Evolutionary conservation across 106 monocot genomes (phyloP), one percentile per base, ranked within the genome.

Genomic region (Posidonia australis): DNA sequence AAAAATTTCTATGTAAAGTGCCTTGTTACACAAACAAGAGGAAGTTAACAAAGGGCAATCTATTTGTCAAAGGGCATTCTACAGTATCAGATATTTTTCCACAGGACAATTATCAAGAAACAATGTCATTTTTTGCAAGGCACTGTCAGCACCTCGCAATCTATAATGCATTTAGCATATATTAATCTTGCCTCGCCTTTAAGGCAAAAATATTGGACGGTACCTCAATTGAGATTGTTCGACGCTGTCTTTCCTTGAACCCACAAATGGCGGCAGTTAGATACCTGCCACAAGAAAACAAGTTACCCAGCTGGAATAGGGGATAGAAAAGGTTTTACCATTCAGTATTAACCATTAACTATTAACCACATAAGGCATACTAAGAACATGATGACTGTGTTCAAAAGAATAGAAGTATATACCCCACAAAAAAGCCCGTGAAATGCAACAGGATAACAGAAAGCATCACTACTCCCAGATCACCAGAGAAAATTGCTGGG

Each of bases 201-300:
- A 36, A 36, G 7, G 36, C 36, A 36, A 36, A 7, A n/a, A 3
- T 12, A 57, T 5, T 57, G 19, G 2, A 56, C 51, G 36, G 36
- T 81, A 81, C 88, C 88, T 84, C 84, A 60, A 88, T 84, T 11
- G 88, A 82, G 47, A 88, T 88, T 68, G 88, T 84, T 9, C 88
- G 66, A 26, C 84, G 67, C 58, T 88, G 81, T 59, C 62, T 73
- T 77, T 84, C 84, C 60, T 29, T 63, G 53, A 81, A 77, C 55
- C 88, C 88, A 64, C 79, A 48, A 60, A 70, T 44, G 14, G 27
- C 53, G 59, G 45, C 29, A 53, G 22, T 53, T n/a, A 59, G 22
- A 58, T 44, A 43, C 19, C 46, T 69, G 22, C 30, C 24, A 21
- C 10, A 67, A 22, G n/a, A 10, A 32, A 54, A 23, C 10, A 5